Conservation (phyloP, 2,329 filamentous ascomycete genomes). For the Thielaviopsis musarum region DNA sequence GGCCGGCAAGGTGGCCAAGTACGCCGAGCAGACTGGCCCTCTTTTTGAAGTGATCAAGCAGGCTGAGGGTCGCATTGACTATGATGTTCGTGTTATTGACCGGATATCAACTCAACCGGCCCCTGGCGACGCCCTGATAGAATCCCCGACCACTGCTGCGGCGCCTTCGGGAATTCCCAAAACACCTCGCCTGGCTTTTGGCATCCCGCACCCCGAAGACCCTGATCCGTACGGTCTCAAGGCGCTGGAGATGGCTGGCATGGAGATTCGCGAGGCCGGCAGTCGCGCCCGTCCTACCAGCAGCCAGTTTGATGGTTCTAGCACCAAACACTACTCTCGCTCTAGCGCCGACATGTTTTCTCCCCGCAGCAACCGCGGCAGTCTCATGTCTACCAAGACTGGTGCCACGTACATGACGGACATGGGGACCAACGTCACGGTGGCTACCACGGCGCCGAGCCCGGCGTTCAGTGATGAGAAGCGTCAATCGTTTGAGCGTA, state of each 20-base stretch:
- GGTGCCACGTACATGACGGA: slow-evolving; percentile 56
- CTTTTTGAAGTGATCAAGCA: slow-evolving; percentile 74
- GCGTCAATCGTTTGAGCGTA: slow-evolving; percentile 22
- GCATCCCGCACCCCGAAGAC: slow-evolving; percentile 62
- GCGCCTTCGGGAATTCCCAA: slow-evolving; percentile 14
- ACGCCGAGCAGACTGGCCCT: slow-evolving; percentile 36
- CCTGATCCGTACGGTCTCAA: slow-evolving; percentile 85
- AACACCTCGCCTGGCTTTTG: slow-evolving; percentile 42
- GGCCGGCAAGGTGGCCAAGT: slow-evolving; percentile 37
- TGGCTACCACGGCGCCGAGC: slow-evolving; percentile 38
- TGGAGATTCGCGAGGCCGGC: slow-evolving; percentile 84
- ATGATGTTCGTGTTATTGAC: slow-evolving; percentile 51
- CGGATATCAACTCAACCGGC: slow-evolving; percentile 47
- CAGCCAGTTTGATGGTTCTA: slow-evolving; percentile 69
- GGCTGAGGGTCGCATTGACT: slow-evolving; percentile 66
- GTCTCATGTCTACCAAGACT: slow-evolving; percentile 56
- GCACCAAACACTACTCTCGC: slow-evolving; percentile 41
- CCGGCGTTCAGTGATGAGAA: slow-evolving; percentile 37
- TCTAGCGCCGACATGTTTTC: slow-evolving; percentile 52
- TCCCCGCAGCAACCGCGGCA: slow-evolving; percentile 48
- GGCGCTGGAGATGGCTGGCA: slow-evolving; percentile 74
- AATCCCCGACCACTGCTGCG: slow-evolving; percentile 25
- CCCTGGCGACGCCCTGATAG: slow-evolving; percentile 54
- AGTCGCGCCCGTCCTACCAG: slow-evolving; percentile 50
- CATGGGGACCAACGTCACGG: slow-evolving; percentile 46